Conservation (phyloP, 352 stramenopile species). For the Globisporangium megalacanthum region DNA sequence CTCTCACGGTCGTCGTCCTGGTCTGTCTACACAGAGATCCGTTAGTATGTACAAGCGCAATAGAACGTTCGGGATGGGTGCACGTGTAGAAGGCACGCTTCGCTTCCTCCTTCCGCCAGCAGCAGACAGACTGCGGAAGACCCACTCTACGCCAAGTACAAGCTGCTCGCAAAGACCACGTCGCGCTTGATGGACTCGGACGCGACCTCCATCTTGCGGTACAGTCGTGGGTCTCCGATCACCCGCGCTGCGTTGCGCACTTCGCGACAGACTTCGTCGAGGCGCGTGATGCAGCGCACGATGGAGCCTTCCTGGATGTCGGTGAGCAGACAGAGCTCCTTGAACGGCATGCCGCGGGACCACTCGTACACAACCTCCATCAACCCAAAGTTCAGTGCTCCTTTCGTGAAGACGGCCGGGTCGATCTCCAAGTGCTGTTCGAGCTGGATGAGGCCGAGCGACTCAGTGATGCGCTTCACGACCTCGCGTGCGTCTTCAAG, state of each 20-base stretch:
- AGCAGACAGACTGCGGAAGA: too few species aligned
- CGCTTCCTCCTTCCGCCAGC: background rate
- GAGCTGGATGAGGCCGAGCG: slow-evolving; percentile 74
- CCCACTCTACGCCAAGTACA: slow-evolving; percentile 84
- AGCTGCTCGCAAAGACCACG: slow-evolving; percentile 96
- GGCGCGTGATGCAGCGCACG: slow-evolving; percentile 94
- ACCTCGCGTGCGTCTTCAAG: slow-evolving; percentile 76
- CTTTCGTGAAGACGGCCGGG: slow-evolving; percentile 88
- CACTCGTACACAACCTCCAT: slow-evolving; percentile 97
- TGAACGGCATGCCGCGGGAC: slow-evolving; percentile 97
- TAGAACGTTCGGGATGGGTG: too few species aligned
- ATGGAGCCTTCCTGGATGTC: slow-evolving; percentile 97
- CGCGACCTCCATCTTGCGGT: slow-evolving; percentile 97
- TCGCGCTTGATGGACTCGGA: slow-evolving; percentile 96
- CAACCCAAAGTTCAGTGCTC: slow-evolving; percentile 94
- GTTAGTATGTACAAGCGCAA: background rate
- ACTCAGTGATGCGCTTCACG: slow-evolving; percentile 85
- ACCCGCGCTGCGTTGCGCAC: slow-evolving; percentile 93
- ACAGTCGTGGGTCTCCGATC: slow-evolving; percentile 94
- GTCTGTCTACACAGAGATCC: background rate
- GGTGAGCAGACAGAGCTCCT: slow-evolving; percentile 93
- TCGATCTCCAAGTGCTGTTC: slow-evolving; percentile 86
- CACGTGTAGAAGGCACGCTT: too few species aligned
- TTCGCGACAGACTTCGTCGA: slow-evolving; percentile 98
- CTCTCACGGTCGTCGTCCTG: too few species aligned